Evolutionary conservation across 805 yeast species (phyloP), one percentile per base, ranked within the genome.

Genomic region (Pichia paraexigua): DNA sequence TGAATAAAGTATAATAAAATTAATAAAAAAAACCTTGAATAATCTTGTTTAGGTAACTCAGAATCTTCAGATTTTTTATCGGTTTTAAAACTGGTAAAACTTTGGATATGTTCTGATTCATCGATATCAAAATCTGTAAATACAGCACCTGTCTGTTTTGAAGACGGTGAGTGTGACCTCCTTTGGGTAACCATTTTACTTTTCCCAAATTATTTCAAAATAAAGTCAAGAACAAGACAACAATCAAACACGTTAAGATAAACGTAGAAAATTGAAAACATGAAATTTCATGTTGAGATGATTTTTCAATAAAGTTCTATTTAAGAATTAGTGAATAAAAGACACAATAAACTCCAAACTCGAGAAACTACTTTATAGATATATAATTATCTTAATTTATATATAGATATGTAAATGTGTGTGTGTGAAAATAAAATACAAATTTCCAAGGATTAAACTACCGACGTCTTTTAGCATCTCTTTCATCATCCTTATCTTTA

Each of bases 1-100:
- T 94, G 99, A 8, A 91, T 75, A 46, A 90, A 71, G 64, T 94
- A 94, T 35, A 94, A 70, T 7, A 87, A 61, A 7, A 89, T 83
- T 52, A 92, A 71, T 8, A 92, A 73, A 42, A 76, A 68, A 64
- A 92, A 94, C 51, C 90, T 87, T 15, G 85, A 84, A 51, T 87
- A 69, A 61, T 91, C 98, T 18, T 57, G 54, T 10, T 35, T 46
- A 5, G 72, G 72, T 41, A 69, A 55, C 40, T 56, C 49, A 13
- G 53, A 56, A 22, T 52, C 50, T 7, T 47, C 43, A 7, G 39
- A 15, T 30, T 22, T 17, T 30, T 22, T 17, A 27, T 39, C 22
- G 6, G 24, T 35, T n/a, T 35, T 35, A 6, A n/a, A 35, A 27
- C 48, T 40, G 22, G 48, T 18, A 35, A 50, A 25, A 15, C 45